Conservation (phyloP, 495 filamentous ascomycete genomes). For the Penicillium alfredii region DNA sequence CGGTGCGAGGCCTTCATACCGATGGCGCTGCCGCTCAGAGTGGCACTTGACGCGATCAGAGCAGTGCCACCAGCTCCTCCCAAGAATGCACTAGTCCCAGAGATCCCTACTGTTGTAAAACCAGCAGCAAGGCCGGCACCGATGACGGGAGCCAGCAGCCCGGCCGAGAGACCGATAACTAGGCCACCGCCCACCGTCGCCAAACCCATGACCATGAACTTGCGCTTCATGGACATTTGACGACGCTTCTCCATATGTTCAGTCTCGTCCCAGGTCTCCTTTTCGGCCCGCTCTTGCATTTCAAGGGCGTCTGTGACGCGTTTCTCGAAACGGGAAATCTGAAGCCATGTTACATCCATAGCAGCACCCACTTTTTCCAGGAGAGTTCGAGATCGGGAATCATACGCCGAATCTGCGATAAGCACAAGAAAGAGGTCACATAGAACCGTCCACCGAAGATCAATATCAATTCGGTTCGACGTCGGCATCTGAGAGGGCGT, state of each 20-base stretch:
- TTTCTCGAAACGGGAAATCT: slow-evolving; percentile 96
- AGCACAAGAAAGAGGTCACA: slow-evolving; percentile 94
- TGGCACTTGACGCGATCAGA: slow-evolving; percentile 83
- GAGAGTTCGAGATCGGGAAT: slow-evolving; percentile 78
- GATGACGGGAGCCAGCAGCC: slow-evolving; percentile 87
- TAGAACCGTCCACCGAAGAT: slow-evolving; percentile 94
- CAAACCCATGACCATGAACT: slow-evolving; percentile 92
- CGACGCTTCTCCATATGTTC: slow-evolving; percentile 87
- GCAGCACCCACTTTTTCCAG: slow-evolving; percentile 76
- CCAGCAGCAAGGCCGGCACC: slow-evolving; percentile 91
- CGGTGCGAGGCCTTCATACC: slow-evolving; percentile 78
- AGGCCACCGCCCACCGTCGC: slow-evolving; percentile 93
- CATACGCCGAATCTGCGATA: slow-evolving; percentile 91
- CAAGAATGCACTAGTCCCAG: slow-evolving; percentile 81
- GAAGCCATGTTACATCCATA: slow-evolving; percentile 80
- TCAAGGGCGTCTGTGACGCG: slow-evolving; percentile 94
- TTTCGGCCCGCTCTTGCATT: slow-evolving; percentile 88
- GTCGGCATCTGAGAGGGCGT: slow-evolving; percentile 75
- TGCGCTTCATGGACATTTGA: slow-evolving; percentile 70
- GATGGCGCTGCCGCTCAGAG: slow-evolving; percentile 79
- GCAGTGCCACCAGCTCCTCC: slow-evolving; percentile 90
- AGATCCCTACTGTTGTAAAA: slow-evolving; percentile 89
- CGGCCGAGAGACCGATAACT: slow-evolving; percentile 93
- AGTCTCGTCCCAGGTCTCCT: slow-evolving; percentile 96
- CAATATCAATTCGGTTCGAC: slow-evolving; percentile 84